Conservation (phyloP, 2,329 filamentous ascomycete genomes). For the Botrytis aclada region DNA sequence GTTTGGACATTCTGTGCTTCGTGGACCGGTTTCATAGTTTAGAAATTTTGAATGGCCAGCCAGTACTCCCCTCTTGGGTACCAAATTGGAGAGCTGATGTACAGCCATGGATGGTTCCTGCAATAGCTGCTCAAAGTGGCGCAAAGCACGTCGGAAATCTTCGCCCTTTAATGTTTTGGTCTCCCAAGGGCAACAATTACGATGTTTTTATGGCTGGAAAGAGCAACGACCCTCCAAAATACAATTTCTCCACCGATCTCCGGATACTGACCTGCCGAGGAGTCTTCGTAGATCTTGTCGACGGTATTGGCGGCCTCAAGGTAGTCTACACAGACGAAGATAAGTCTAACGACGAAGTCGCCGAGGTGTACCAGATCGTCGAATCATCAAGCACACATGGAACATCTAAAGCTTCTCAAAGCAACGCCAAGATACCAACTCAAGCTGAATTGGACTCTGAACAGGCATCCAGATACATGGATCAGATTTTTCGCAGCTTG, state of each 20-base stretch:
- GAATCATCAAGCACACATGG: slow-evolving; percentile 3
- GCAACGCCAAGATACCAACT: neutral
- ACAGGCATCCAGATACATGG: neutral
- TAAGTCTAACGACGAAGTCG: neutral
- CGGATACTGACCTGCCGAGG: slow-evolving; percentile 15
- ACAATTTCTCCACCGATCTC: slow-evolving; percentile 15
- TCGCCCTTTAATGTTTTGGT: neutral
- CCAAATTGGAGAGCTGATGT: slow-evolving; percentile 24
- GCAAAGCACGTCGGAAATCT: slow-evolving; percentile 19
- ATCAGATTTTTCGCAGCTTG: neutral
- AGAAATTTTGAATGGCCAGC: neutral
- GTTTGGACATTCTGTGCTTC: slow-evolving; percentile 3
- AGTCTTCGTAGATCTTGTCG: slow-evolving; percentile 20
- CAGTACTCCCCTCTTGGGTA: slow-evolving; percentile 23
- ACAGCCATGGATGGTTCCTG: slow-evolving; percentile 17
- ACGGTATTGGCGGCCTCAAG: slow-evolving; percentile 23
- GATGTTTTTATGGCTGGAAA: slow-evolving; percentile 6
- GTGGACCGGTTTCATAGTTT: neutral
- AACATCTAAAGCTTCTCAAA: neutral
- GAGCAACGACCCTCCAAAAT: neutral
- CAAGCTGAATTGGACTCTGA: neutral
- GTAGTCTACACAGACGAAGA: slow-evolving; percentile 13
- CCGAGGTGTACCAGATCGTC: neutral
- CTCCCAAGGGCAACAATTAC: neutral
- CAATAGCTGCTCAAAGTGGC: slow-evolving; percentile 19